Conservation (phyloP, 495 filamentous ascomycete genomes). For the Aspergillus biplanus region DNA sequence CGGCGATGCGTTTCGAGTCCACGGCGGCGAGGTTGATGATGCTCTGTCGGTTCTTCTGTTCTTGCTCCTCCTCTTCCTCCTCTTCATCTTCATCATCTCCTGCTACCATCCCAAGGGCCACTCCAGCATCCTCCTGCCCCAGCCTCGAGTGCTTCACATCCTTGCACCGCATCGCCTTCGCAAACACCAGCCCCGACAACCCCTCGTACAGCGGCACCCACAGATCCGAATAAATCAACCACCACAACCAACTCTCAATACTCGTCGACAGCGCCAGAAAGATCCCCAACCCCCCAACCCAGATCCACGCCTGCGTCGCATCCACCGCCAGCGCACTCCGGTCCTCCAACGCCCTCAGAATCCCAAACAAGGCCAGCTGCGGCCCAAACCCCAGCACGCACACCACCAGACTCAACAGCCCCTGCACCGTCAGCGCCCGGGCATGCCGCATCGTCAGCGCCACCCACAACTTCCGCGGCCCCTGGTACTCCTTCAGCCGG, state of each 20-base stretch:
- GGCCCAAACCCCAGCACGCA: constrained; percentile 68
- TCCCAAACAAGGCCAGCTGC: constrained; percentile 67
- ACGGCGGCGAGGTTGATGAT: constrained; percentile 81
- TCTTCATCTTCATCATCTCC: constrained; percentile 14
- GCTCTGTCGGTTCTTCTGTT: constrained; percentile 68
- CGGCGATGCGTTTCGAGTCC: constrained; percentile 72
- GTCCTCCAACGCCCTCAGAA: constrained; percentile 66
- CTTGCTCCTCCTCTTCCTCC: constrained; percentile 42
- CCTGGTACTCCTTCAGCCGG: constrained; percentile 55
- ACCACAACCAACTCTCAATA: constrained; percentile 65
- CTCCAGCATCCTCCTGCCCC: constrained; percentile 21
- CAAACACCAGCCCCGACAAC: constrained; percentile 72
- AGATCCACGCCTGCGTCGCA: constrained; percentile 60
- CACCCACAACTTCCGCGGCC: constrained; percentile 62
- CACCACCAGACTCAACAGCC: constrained; percentile 51
- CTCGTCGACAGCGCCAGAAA: constrained; percentile 57
- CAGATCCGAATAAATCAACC: constrained; percentile 66
- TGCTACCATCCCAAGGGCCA: not conserved
- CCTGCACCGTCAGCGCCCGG: constrained; percentile 56
- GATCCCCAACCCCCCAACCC: constrained; percentile 65
- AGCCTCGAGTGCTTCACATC: constrained; percentile 64
- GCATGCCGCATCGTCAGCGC: constrained; percentile 60
- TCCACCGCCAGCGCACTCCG: constrained; percentile 41
- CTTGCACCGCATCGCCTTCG: constrained; percentile 78
- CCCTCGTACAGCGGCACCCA: constrained; percentile 69